Percentiles rank a stretch among this genome's conserved stretches.
phyloP scores from a whole-genome alignment of 1,139 yeast genomes.

The Yamadazyma mexicana region DNA sequence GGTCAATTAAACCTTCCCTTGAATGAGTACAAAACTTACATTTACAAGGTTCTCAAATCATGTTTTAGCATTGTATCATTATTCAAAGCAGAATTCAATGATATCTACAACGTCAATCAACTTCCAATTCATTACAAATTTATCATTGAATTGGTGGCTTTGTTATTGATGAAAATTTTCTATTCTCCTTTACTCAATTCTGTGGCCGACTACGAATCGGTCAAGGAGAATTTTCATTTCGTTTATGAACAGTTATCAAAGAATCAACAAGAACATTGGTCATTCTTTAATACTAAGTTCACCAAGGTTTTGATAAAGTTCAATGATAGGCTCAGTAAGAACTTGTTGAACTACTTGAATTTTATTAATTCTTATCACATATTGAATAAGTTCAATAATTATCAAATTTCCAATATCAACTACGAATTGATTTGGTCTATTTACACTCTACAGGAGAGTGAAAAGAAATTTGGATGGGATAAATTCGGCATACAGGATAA shows the following conservation, averaged over 20 bases:
- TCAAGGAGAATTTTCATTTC: slow-evolving; percentile 30
- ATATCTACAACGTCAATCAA: slow-evolving; percentile 27
- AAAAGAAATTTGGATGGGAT: slow-evolving; percentile 27
- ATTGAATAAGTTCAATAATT: slow-evolving; percentile 36
- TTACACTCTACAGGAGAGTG: slow-evolving; percentile 24
- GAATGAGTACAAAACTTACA: slow-evolving; percentile 28
- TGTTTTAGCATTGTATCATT: slow-evolving; percentile 30
- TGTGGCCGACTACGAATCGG: slow-evolving; percentile 29
- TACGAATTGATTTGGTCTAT: slow-evolving; percentile 46
- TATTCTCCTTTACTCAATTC: slow-evolving; percentile 37
- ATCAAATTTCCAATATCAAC: slow-evolving; percentile 39
- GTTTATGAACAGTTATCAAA: slow-evolving; percentile 24
- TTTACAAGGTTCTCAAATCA: slow-evolving; percentile 31
- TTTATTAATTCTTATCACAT: slow-evolving; percentile 26
- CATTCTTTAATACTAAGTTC: slow-evolving; percentile 28
- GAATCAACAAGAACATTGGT: slow-evolving; percentile 20
- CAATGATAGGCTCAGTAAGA: slow-evolving; percentile 19
- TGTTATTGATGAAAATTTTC: slow-evolving; percentile 34
- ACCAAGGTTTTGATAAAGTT: slow-evolving; percentile 32
- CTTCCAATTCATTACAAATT: slow-evolving; percentile 45
- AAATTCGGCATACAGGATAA: slow-evolving; percentile 28
- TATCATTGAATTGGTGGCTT: slow-evolving; percentile 35
- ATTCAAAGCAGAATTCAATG: slow-evolving; percentile 23
- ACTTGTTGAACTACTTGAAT: slow-evolving; percentile 11
- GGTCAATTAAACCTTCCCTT: slow-evolving; percentile 29